Base-by-base conservation (phyloP, 768 basidiomycete species). In the Lentinula detonsa region DNA sequence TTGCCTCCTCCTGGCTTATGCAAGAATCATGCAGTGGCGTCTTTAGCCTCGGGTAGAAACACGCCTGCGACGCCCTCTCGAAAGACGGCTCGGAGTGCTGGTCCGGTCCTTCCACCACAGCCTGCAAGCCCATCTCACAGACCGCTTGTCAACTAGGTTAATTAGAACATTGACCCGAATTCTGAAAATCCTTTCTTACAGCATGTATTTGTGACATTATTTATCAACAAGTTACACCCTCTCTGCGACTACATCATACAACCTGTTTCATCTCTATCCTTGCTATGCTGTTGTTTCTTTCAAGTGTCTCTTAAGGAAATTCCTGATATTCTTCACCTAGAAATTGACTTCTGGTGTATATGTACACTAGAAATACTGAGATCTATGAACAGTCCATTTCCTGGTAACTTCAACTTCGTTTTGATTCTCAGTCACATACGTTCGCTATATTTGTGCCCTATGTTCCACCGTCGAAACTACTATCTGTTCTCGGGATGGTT, bases 1-100 rank as follows among this genome's bases (percentile, higher is more conserved):
- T 67, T 84, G 34, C 95, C 95, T 11, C 95, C 95, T 0, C 61
- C 80, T 7, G 75, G 75, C 18, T 73, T 91, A 61, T 79, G 81
- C 64, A 88, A 84, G 71, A 74, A 71, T 21, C 65, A 61, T 13
- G 50, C 59, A 9, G 34, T 34, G 5, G n/a, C 50, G n/a, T 11
- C 49, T 16, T 60, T 63, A 40, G 46, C 71, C 6, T 68, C 65
- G 28, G 63, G 65, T 34, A 53, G 64, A 37, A 65, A 18, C 39
- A 62, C 64, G 33, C 64, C 64, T n/a, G 59, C 39, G 13, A 40
- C 65, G 5, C 59, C 33, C 8, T 42, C 51, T n/a, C 34, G 48
- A 18, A 16, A 43, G 43, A 23, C n/a, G 8, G 59, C 49, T 35
- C 49, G 59, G 21, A 48, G 33, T n/a, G 23, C 59, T 28, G 11